phyloP scores from a whole-genome alignment of 2,329 filamentous ascomycete species.

The Ophiosphaerella herpotricha region DNA sequence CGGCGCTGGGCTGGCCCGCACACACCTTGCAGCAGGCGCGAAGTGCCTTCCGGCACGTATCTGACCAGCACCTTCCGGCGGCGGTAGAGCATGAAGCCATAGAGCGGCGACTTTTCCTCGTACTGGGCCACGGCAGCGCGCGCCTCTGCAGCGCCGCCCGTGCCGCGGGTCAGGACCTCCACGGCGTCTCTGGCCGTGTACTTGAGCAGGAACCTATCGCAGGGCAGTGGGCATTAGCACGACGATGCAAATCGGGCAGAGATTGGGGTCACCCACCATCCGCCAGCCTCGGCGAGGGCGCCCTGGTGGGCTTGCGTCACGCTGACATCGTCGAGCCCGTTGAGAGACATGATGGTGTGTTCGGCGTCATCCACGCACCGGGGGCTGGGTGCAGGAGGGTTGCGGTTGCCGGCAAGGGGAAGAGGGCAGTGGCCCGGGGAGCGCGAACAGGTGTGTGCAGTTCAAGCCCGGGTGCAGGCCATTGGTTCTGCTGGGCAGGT shows the following conservation, averaged over 20 bases:
- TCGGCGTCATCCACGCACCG: conserved; percentile 10
- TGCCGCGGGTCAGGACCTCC: conserved; percentile 75
- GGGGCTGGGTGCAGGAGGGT: not conserved
- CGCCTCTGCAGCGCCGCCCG: conserved; percentile 81
- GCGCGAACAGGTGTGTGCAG: not conserved
- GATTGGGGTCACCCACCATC: conserved; percentile 71
- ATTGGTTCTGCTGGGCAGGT: conserved; percentile 9
- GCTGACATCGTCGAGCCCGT: conserved; percentile 82
- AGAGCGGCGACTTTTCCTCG: conserved; percentile 83
- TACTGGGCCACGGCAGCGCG: conserved; percentile 78
- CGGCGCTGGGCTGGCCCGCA: not conserved
- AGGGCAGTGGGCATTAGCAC: conserved; percentile 25
- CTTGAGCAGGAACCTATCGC: conserved; percentile 84
- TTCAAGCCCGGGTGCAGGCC: conserved; percentile 16
- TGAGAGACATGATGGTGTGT: conserved; percentile 76
- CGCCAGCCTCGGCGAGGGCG: conserved; percentile 80
- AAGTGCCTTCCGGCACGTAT: conserved; percentile 89
- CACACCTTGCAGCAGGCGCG: conserved; percentile 88
- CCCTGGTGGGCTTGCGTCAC: conserved; percentile 84
- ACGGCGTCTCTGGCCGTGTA: conserved; percentile 90
- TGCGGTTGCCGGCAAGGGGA: conserved; percentile 9
- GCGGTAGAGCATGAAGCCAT: conserved; percentile 88
- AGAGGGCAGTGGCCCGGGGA: not conserved
- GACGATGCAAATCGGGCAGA: conserved; percentile 3
- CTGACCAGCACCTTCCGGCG: conserved; percentile 90